Conservation (phyloP, 2,329 filamentous ascomycete genomes). For the Trichoderma koningiopsis region DNA sequence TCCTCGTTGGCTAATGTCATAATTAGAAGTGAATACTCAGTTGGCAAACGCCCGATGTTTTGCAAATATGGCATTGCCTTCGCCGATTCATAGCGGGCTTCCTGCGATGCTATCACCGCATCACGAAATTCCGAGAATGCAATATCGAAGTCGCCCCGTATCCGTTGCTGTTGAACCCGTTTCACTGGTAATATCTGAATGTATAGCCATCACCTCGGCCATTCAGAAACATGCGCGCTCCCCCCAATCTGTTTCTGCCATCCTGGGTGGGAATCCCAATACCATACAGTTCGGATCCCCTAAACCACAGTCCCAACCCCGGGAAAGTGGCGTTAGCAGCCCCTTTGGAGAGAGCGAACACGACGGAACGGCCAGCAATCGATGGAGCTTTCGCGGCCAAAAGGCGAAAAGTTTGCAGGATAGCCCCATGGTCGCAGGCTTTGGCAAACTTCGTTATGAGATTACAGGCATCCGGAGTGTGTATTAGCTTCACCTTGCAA, state of each 20-base stretch:
- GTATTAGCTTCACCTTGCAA: constrained; percentile 27
- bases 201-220: constrained; percentile 95
- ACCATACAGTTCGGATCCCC: constrained; percentile 56
- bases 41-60: constrained; percentile 8
- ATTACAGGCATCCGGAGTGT: constrained; percentile 80
- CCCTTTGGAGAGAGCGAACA: constrained; percentile 45
- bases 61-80: constrained; percentile 15
- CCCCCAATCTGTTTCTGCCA: constrained; percentile 93
- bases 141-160: constrained; percentile 63
- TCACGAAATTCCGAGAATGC: constrained; percentile 50
- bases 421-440: constrained; percentile 93
- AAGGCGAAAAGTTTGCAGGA: constrained; percentile 97
- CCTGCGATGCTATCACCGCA: neutral
- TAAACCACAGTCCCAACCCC: constrained; percentile 43
- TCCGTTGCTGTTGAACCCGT: constrained; percentile 88
- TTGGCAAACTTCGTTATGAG: constrained; percentile 85
- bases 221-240: constrained; percentile 98
- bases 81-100: constrained; percentile 12
- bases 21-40: neutral
- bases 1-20: neutral
- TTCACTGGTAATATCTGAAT: constrained; percentile 95
- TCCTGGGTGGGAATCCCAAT: constrained; percentile 76
- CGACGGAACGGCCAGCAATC: constrained; percentile 65
- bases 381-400: constrained; percentile 93
- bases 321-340: constrained; percentile 45